Percentiles rank a stretch among this genome's conserved stretches.
Conservation (phyloP, 768 basidiomycete species). For the Strobilomyces confusus region DNA sequence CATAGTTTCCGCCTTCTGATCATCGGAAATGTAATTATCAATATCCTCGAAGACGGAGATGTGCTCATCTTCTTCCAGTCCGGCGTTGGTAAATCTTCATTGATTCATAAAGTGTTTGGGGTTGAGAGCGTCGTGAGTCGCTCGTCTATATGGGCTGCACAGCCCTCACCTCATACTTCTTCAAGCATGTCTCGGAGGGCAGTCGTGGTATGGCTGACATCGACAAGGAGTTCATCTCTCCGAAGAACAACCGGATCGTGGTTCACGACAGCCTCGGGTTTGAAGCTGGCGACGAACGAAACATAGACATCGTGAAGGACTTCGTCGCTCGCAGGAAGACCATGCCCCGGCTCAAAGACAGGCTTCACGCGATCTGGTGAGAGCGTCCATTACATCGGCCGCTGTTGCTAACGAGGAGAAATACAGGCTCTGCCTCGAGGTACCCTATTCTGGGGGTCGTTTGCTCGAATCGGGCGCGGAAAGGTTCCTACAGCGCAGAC, state of each 20-base stretch:
- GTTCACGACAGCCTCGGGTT: slow-evolving; percentile 19
- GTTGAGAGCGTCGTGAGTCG: slow-evolving; percentile 9
- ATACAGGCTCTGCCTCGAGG: slow-evolving; percentile 16
- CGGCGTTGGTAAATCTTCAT: slow-evolving; percentile 14
- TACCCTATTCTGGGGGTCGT: slow-evolving; percentile 12
- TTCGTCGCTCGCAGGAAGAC: slow-evolving; percentile 6
- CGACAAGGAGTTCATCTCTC: slow-evolving; percentile 12
- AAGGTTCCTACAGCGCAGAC: slow-evolving; percentile 3
- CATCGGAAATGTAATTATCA: slow-evolving; percentile 11
- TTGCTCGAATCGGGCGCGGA: slow-evolving; percentile 14
- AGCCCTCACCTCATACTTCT: neutral
- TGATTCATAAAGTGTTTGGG: slow-evolving; percentile 13
- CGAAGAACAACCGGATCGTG: slow-evolving; percentile 12
- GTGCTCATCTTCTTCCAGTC: slow-evolving; percentile 4
- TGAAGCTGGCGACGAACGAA: slow-evolving; percentile 8
- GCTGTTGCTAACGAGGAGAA: neutral
- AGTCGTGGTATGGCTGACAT: slow-evolving; percentile 9
- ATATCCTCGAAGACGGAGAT: neutral
- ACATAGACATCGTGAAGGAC: slow-evolving; percentile 1
- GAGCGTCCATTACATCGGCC: neutral
- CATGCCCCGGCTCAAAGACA: slow-evolving; percentile 1
- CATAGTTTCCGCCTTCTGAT: slow-evolving; percentile 15
- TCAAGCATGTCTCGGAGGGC: slow-evolving; percentile 1
- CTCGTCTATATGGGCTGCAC: neutral
- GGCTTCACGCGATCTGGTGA: slow-evolving; percentile 16